These are phyloP conservation scores for Trichoderma endophyticum DNA, from an alignment of 2,329 filamentous ascomycete genomes.

Conservation along the genomic window DNA sequence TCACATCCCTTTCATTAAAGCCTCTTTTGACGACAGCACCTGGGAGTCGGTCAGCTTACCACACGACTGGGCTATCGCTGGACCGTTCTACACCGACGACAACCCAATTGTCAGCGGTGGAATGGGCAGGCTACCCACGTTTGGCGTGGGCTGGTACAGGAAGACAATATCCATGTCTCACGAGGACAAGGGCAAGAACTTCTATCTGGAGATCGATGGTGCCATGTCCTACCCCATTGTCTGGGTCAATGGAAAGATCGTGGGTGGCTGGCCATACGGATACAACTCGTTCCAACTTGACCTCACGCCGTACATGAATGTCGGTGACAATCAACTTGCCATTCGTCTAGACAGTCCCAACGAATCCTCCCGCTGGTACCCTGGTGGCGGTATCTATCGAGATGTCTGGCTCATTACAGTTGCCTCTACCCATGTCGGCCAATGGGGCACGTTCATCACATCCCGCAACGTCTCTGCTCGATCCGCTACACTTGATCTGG, in stretches of 20 bases:
- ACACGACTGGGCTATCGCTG: background rate
- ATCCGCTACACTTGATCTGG: background rate
- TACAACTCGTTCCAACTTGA: background rate
- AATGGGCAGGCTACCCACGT: background rate
- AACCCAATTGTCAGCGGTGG: background rate
- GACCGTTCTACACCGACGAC: background rate
- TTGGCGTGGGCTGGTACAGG: background rate
- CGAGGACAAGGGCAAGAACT: background rate
- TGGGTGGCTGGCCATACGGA: background rate
- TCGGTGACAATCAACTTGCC: background rate
- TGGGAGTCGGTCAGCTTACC: background rate
- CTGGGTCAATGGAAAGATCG: background rate
- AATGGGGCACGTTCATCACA: background rate
- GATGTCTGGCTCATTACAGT: background rate
- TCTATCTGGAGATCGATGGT: background rate
- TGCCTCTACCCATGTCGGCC: background rate
- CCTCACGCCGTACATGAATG: background rate
- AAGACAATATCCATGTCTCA: background rate
- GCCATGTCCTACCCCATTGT: background rate
- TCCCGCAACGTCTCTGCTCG: background rate
- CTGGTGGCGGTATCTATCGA: background rate
- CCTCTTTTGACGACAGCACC: background rate
- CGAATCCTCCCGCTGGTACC: background rate
- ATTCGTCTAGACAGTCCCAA: background rate
- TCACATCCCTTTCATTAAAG: background rate